Percentiles rank a stretch among this genome's conserved stretches.
These are phyloP conservation scores for Candida tunisiensis DNA, from an alignment of 1,139 yeast species.

Conservation along the genomic window DNA sequence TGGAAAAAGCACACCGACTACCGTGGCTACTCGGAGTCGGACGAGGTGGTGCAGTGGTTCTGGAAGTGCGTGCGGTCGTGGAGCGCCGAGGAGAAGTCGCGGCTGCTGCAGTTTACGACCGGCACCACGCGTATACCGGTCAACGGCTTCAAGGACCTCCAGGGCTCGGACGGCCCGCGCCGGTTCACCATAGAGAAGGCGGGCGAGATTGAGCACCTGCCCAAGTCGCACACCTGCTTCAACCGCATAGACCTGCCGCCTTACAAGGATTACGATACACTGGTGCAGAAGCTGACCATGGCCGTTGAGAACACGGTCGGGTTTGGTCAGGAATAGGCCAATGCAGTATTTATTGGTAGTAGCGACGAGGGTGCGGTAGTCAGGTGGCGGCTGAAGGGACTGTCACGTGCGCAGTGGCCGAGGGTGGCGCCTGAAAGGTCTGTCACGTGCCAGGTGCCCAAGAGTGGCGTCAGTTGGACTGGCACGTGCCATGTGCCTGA, in stretches of 20 bases:
- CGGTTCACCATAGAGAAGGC: slow-evolving; percentile 97
- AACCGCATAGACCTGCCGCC: slow-evolving; percentile 87
- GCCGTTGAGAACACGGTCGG: slow-evolving; percentile 94
- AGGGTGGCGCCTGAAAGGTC: too few species aligned
- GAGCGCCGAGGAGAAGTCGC: slow-evolving; percentile 94
- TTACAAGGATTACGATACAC: slow-evolving; percentile 53
- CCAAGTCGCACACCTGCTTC: slow-evolving; percentile 93
- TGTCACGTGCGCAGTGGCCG: too few species aligned
- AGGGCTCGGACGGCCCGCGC: slow-evolving; percentile 98
- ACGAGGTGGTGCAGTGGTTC: slow-evolving; percentile 96
- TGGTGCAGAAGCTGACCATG: slow-evolving; percentile 65
- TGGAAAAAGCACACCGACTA: slow-evolving; percentile 99
- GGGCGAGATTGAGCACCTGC: slow-evolving; percentile 84
- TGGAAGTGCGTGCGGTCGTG: slow-evolving; percentile 89
- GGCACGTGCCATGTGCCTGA: too few species aligned
- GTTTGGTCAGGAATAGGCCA: slow-evolving; percentile 77
- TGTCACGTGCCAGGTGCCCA: too few species aligned
- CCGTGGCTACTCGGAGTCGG: slow-evolving; percentile 92
- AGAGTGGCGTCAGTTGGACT: too few species aligned
- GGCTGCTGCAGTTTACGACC: slow-evolving; percentile 89
- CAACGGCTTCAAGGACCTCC: slow-evolving; percentile 94
- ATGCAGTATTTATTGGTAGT: too few species aligned
- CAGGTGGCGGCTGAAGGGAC: too few species aligned
- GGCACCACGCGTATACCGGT: slow-evolving; percentile 99
- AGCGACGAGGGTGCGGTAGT: too few species aligned